Evolutionary conservation across 2,329 filamentous ascomycete genomes (phyloP).

Genomic region (Cryphonectria radicalis): DNA sequence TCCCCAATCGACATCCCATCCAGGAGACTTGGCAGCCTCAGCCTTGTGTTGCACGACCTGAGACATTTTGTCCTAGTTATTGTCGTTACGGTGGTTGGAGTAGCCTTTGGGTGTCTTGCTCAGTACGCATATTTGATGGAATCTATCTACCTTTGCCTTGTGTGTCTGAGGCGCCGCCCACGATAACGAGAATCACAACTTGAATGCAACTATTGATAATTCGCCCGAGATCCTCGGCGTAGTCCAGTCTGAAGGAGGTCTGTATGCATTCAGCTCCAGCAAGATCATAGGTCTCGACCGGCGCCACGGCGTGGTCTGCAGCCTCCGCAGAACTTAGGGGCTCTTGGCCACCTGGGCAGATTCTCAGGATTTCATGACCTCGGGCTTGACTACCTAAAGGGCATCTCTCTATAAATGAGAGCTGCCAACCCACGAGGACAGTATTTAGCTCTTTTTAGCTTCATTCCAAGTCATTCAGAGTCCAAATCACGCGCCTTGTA

Average conservation of each 20-base stretch:
- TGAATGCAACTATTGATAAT: not conserved
- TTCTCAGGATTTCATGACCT: too few species aligned
- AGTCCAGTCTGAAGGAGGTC: too few species aligned
- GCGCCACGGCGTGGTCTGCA: too few species aligned
- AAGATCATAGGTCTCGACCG: too few species aligned
- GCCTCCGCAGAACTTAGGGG: too few species aligned
- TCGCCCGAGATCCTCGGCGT: too few species aligned
- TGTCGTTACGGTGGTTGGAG: not conserved
- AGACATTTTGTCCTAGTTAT: not conserved
- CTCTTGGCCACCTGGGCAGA: too few species aligned
- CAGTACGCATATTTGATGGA: not conserved
- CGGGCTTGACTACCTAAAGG: not conserved
- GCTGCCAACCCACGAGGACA: not conserved
- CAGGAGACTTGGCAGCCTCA: not conserved
- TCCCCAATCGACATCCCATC: not conserved
- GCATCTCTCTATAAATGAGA: not conserved
- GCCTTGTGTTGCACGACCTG: not conserved
- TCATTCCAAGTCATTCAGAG: not conserved
- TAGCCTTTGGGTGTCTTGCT: not conserved
- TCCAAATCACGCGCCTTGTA: not conserved
- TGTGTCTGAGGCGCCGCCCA: not conserved
- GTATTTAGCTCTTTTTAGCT: not conserved
- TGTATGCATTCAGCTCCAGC: too few species aligned
- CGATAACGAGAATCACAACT: not conserved
- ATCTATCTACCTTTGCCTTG: not conserved